Evolutionary conservation across 345 rosid genomes (phyloP).

Genomic region (Hibiscus tridactylites): DNA sequence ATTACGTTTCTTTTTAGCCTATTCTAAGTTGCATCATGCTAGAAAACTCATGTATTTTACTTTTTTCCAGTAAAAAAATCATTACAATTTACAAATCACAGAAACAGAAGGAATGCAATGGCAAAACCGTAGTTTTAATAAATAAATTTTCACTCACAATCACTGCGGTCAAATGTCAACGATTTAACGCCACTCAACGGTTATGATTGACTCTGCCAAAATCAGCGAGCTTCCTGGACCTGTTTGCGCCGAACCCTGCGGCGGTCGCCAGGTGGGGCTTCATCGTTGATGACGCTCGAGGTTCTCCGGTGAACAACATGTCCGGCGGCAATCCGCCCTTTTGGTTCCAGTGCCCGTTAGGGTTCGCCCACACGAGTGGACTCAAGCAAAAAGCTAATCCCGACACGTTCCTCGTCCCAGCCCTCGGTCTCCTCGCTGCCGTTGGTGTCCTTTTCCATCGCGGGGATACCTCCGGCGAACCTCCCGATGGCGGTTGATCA

Average conservation of each 20-base stretch:
- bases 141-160: neutral
- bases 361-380: constrained; percentile 85
- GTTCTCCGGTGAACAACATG: constrained; percentile 33
- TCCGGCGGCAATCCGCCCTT: constrained; percentile 39
- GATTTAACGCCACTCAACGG: constrained; percentile 36
- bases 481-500: constrained; percentile 20
- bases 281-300: constrained; percentile 38
- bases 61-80: neutral
- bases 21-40: no score
- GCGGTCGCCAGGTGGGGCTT: constrained; percentile 69
- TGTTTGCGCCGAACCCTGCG: constrained; percentile 40
- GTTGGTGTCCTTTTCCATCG: constrained; percentile 32
- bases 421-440: constrained; percentile 27
- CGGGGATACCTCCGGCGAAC: constrained; percentile 39
- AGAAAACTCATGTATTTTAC: neutral
- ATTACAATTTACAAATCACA: neutral
- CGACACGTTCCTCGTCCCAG: constrained; percentile 32
- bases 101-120: constrained; percentile 8
- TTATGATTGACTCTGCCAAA: constrained; percentile 62
- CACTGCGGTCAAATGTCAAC: constrained; percentile 20
- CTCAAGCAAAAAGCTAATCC: constrained; percentile 77
- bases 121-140: constrained; percentile 22
- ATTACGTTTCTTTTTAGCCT: no score
- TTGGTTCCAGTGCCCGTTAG: constrained; percentile 52
- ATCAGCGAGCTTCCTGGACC: constrained; percentile 83